Evolutionary conservation across 2,329 filamentous ascomycete species (phyloP), one percentile per base, ranked within the genome.

Genomic region (Zymoseptoria ardabiliae): DNA sequence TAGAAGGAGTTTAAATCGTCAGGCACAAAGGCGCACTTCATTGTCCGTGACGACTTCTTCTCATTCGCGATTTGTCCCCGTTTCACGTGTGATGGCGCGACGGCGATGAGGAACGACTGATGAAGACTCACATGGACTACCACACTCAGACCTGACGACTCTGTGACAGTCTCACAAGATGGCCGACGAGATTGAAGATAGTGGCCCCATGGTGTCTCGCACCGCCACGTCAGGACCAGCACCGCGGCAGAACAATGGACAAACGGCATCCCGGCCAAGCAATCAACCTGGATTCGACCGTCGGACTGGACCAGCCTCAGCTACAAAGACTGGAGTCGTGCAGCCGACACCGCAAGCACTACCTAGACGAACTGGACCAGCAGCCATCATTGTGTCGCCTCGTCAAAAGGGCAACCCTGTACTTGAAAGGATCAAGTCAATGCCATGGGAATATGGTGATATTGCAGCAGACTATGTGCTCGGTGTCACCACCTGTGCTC

Each of bases 401-500:
- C 86, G 92, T 49, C 92, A 99, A 74, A 95, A 96, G 75, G 94
- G 93, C 62, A 99, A 99, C 69, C 94, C 94, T 0, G 89, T 97
- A 54, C 78, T 99, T 28, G 88, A 90, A 57, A 85, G 87, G 74
- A 84, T 99, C 68, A 87, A 88, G 61, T 86, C 88, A 0, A 81
- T 95, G 60, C 84, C 91, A 0, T 99, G 94, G 94, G 94, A 99
- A 75, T 97, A 96, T 74, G 92, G 90, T 62, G 93, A 97, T 70
- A 96, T 96, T n/a, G 87, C 89, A 1, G 90, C 93, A 30, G 94
- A 99, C 76, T 99, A 95, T 73, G 88, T 93, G 8, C 80, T 97
- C 53, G 93, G 94, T 0, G 72, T 83, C 50, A 96, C 91, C 0
- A 96, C 92, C 6, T 96, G 93, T 70, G 92, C 90, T 0, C 81